These are phyloP conservation scores for Globisporangium parvum DNA, from an alignment of 352 stramenopile species.

Conservation along the genomic window DNA sequence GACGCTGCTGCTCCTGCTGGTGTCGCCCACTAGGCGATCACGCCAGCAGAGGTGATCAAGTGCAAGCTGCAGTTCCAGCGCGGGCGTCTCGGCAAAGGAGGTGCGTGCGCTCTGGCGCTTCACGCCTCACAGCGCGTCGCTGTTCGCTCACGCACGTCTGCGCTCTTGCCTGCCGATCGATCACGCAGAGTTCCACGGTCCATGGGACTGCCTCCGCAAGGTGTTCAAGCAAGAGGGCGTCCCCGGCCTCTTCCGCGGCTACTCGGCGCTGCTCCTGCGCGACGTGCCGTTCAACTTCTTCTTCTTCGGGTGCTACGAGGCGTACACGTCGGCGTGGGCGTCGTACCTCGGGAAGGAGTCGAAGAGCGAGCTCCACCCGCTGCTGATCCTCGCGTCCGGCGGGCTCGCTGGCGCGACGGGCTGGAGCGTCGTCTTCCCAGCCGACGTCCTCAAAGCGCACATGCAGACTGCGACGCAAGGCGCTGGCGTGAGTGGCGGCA, in stretches of 20 bases:
- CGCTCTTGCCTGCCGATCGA: background rate
- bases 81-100: constrained; percentile 50
- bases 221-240: constrained; percentile 58
- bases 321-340: constrained; percentile 49
- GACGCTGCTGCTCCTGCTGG: background rate
- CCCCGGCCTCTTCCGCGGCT: constrained; percentile 67
- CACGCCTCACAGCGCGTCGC: too few relatives aligned
- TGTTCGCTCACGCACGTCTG: background rate
- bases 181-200: constrained; percentile 46
- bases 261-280: constrained; percentile 74
- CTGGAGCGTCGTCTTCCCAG: constrained; percentile 84
- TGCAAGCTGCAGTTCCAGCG: constrained; percentile 78
- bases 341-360: constrained; percentile 45
- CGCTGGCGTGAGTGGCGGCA: background rate
- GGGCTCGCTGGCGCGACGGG: constrained; percentile 71
- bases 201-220: constrained; percentile 61
- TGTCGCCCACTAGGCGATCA: constrained; percentile 57
- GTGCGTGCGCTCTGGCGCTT: constrained; percentile 19
- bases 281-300: constrained; percentile 90
- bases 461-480: constrained; percentile 61
- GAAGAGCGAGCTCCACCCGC: constrained; percentile 68
- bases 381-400: constrained; percentile 67
- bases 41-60: constrained; percentile 82
- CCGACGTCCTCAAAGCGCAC: constrained; percentile 78
- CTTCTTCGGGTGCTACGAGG: constrained; percentile 85